Evolutionary conservation across 75 land plant species (phyloP).

Genomic region (Pinus albicaulis): DNA sequence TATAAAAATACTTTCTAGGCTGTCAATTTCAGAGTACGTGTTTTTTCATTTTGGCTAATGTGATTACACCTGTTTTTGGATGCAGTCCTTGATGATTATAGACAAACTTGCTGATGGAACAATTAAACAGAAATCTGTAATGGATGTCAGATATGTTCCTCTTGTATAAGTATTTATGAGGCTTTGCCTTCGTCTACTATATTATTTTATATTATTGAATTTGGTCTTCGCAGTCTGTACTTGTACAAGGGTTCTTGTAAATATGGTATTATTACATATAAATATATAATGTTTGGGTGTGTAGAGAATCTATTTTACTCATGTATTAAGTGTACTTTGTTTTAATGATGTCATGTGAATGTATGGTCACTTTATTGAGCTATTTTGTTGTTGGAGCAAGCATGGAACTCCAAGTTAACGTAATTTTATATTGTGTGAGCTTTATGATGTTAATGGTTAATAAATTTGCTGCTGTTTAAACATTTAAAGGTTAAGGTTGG

Average conservation of each 20-base stretch:
- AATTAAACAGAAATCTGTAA: conserved; percentile 20
- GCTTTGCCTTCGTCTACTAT: not conserved
- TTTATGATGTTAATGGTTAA: too few species aligned
- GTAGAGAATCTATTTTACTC: not conserved
- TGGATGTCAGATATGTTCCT: conserved; percentile 54
- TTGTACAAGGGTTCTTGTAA: not conserved
- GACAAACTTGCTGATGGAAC: conserved; percentile 43
- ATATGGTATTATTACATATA: not conserved
- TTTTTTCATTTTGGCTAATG: not conserved
- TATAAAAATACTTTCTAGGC: conserved; percentile 59
- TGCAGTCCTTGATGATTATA: conserved; percentile 41
- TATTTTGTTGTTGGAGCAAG: too few species aligned
- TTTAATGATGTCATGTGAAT: too few species aligned
- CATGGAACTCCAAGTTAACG: too few species aligned
- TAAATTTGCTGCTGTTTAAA: too few species aligned
- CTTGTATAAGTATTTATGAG: conserved; percentile 20
- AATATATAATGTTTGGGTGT: not conserved
- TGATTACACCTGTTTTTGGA: not conserved
- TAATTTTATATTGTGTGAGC: too few species aligned
- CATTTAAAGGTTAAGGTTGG: too few species aligned
- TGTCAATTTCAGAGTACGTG: conserved; percentile 10
- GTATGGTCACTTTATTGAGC: too few species aligned
- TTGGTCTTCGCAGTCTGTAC: not conserved
- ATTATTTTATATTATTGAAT: not conserved
- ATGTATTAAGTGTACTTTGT: too few species aligned